Base-by-base conservation (phyloP, 2,329 filamentous ascomycete genomes). In the Cladosporium colombiae region DNA sequence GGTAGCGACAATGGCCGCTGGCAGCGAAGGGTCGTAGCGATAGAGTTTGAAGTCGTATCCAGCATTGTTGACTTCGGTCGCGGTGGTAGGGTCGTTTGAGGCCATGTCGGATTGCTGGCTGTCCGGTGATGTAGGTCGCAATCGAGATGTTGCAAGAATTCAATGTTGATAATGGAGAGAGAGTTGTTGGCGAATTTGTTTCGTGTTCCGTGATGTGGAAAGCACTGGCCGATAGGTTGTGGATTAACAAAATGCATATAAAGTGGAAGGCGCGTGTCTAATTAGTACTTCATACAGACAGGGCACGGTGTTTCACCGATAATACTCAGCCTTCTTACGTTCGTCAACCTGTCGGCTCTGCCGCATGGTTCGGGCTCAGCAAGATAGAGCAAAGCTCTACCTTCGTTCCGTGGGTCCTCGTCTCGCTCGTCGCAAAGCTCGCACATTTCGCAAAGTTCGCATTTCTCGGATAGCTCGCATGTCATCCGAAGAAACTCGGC, bases 1-100 rank as follows among this genome's bases (percentile, higher is more conserved):
- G 11, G 76, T 72, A 66, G 85, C 84, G 5, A 83, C 74, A 21
- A 81, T 72, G 1, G 82, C 84, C 0, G 78, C 82, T 0, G 78
- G 74, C 0, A 85, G 64, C 0, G 81, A 82, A 0, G 85, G 83
- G 4, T 74, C 75, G 68, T 84, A 84, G 56, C 77, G 55, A 37
- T 64, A 64, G 6, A 64, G 35, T n/a, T 44, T 21, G 40, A 64
- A 64, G 35, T 56, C 40, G 40, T 50, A 64, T 18, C 14, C 23
- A 11, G n/a, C n/a, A 18, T 46, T 35, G 10, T 31, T 23, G 55
- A 14, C 21, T 23, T 25, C 55, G 16, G 31, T 6, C 5, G n/a
- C 31, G 7, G 55, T 5, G 8, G 55, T 16, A 8, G 31, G 18
- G 27, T 40, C 21, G 49, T 29, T 29, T 5, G 49, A 53, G 23